Base-by-base conservation (phyloP, 2,329 filamentous ascomycete species). In the Arachnopeziza araneosa region DNA sequence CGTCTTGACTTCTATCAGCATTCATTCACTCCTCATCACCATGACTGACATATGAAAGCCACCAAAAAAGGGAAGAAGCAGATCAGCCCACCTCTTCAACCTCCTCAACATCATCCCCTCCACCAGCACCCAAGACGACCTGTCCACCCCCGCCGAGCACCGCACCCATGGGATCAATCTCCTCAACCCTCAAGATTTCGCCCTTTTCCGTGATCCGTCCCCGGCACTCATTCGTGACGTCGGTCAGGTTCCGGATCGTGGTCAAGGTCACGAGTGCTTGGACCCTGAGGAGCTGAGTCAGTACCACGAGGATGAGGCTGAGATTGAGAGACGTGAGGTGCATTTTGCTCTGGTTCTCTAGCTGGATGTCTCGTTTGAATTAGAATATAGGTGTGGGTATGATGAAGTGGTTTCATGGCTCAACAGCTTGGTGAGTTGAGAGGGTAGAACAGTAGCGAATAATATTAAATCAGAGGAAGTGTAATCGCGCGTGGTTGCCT, bases 81-180 rank as follows among this genome's bases (percentile, higher is more conserved):
- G 10, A n/a, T 14, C 50, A 50, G 68, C 68, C 65, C 56, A 70
- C 69, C 57, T 63, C 63, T 56, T 70, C 67, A 62, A 67, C 56
- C 48, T 65, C 65, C 26, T 63, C 64, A 44, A 36, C 30, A 55
- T 63, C 61, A 24, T 61, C 63, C 17, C 52, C 63, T 50, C 32
- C 54, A 49, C 49, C 63, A 30, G 26, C 26, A 24, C 56, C 51
- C 24, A 9, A 26, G 17, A 14, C 17, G 48, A 52, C 55, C 49
- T 56, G 17, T 50, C 24, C 24, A 4, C 50, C n/a, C 2, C 50
- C 49, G 49, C 26, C 57, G 44, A 50, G 36, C 36, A 32, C 58
- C 36, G 50, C 54, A 54, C 30, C 58, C 59, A 60, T 52, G 52
- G 52, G 52, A 56, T 50, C 58, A 23, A 52, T 26, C 21, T 23